Percentiles rank a stretch among this genome's conserved stretches.
Conservation (phyloP, 2,329 filamentous ascomycete genomes). For the Botrytis galanthina region DNA sequence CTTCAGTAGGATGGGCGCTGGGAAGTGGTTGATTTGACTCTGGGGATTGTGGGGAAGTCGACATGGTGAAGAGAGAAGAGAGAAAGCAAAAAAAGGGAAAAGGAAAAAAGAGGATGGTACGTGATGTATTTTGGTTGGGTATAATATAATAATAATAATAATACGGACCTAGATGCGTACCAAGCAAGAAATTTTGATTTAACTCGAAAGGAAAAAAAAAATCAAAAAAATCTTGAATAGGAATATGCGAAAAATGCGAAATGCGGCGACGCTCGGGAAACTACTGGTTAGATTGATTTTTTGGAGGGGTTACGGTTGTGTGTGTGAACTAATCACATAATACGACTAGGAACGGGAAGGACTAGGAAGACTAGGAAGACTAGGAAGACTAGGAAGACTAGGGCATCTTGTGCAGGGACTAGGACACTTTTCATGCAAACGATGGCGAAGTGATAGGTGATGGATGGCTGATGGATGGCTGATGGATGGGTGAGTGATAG, state of each 20-base stretch:
- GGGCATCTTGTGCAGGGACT: neutral
- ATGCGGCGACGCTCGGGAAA: conserved; percentile 19
- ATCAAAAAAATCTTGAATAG: conserved; percentile 4
- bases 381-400: neutral
- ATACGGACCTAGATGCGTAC: neutral
- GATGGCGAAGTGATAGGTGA: neutral
- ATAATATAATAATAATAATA: neutral
- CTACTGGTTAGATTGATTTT: conserved; percentile 16
- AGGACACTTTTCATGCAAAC: neutral
- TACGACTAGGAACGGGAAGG: neutral
- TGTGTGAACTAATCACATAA: conserved; percentile 1
- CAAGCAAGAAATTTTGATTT: neutral
- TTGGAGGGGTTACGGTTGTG: conserved; percentile 10
- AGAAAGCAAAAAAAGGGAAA: conserved; percentile 23
- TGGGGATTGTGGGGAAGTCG: conserved; percentile 27
- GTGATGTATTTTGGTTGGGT: neutral
- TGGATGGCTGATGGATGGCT: neutral
- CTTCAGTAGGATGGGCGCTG: neutral
- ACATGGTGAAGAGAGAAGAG: conserved; percentile 37
- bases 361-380: neutral
- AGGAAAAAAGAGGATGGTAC: neutral
- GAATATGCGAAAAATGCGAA: conserved; percentile 18
- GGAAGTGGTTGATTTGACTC: conserved; percentile 24
- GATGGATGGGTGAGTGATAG: neutral
- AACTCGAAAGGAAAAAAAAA: neutral